Conservation (phyloP, 2,329 filamentous ascomycete species). For the Aspergillus sp. region DNA sequence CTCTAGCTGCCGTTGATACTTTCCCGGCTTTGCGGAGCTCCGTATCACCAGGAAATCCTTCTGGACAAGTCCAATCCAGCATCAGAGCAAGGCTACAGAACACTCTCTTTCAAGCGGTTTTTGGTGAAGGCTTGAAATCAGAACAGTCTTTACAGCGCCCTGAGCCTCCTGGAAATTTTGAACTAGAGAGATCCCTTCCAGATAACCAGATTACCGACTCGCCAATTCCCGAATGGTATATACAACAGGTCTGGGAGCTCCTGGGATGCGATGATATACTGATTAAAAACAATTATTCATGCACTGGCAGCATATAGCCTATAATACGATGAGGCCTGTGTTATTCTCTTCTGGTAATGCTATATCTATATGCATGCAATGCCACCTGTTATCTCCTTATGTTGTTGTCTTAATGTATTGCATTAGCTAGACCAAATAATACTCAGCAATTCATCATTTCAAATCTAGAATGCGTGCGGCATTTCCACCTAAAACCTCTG, state of each 20-base stretch:
- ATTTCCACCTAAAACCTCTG: constrained; percentile 45
- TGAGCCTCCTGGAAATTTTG: constrained; percentile 18
- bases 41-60: not conserved
- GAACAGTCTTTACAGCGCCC: constrained; percentile 27
- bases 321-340: not conserved
- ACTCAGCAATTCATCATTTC: constrained; percentile 15
- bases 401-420: not conserved
- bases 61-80: constrained; percentile 4
- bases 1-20: constrained; percentile 25
- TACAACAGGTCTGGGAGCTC: constrained; percentile 56
- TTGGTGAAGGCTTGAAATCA: constrained; percentile 35
- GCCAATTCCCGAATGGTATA: constrained; percentile 54
- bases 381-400: not conserved
- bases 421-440: not conserved
- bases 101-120: constrained; percentile 44
- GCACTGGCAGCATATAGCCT: not conserved
- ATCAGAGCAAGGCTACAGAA: constrained; percentile 37
- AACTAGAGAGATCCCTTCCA: constrained; percentile 13
- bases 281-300: not conserved
- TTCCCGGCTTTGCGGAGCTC: not conserved
- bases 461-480: constrained; percentile 44
- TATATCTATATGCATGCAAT: constrained; percentile 2
- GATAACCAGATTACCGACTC: constrained; percentile 23
- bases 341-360: not conserved
- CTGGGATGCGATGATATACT: constrained; percentile 57